Conservation (phyloP, 352 stramenopile genomes). For the Pythium aphanidermatum region DNA sequence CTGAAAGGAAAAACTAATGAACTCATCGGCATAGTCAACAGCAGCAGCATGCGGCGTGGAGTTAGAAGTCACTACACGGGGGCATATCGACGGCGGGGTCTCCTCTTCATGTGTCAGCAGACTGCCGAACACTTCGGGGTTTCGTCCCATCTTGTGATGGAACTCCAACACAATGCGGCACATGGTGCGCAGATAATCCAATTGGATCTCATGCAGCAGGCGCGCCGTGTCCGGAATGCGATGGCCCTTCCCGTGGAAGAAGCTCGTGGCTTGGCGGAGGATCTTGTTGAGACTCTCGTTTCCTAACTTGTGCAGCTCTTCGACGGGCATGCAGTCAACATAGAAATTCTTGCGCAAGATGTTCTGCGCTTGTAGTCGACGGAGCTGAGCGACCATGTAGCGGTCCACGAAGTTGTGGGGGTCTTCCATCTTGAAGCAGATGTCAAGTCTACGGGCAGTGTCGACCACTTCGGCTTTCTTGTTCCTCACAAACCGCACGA, state of each 20-base stretch:
- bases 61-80: constrained; percentile 22
- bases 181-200: constrained; percentile 90
- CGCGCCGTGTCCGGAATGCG: constrained; percentile 67
- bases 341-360: constrained; percentile 73
- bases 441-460: constrained; percentile 38
- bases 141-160: constrained; percentile 46
- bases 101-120: constrained; percentile 52
- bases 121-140: constrained; percentile 50
- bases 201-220: constrained; percentile 85
- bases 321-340: constrained; percentile 80
- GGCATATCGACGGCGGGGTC: constrained; percentile 25
- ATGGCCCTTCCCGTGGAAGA: constrained; percentile 66
- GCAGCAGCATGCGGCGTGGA: constrained; percentile 31
- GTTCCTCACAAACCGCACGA: constrained; percentile 57
- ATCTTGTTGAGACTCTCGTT: constrained; percentile 80
- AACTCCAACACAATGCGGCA: constrained; percentile 89
- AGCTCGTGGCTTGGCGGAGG: constrained; percentile 43
- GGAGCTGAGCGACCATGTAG: constrained; percentile 51
- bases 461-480: constrained; percentile 53
- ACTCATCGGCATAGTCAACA: constrained; percentile 83
- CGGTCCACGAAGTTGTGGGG: constrained; percentile 70
- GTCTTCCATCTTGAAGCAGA: constrained; percentile 83
- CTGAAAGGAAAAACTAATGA: constrained; percentile 85
- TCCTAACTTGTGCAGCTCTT: constrained; percentile 76
- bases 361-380: constrained; percentile 60